These are phyloP conservation scores for Cronartium quercuum DNA, from an alignment of 1,284 basidiomycete species.

Conservation along the genomic window DNA sequence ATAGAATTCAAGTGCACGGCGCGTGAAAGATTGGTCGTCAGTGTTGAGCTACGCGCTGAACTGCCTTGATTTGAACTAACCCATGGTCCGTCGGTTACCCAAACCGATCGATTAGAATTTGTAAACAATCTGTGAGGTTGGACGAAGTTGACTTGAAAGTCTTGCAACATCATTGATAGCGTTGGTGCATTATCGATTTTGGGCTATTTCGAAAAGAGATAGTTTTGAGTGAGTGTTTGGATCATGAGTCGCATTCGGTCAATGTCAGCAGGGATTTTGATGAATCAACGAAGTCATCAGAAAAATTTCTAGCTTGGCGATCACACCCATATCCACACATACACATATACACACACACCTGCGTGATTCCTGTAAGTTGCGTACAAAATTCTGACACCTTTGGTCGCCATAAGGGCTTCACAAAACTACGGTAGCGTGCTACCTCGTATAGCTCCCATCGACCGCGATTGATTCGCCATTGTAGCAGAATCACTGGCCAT, in stretches of 20 bases:
- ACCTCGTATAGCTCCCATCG: constrained; percentile 57
- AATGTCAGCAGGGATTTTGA: neutral
- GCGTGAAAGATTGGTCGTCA: neutral
- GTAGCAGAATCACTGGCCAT: constrained; percentile 34
- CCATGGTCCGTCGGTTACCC: constrained; percentile 55
- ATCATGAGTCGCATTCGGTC: constrained; percentile 23
- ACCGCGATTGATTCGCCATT: constrained; percentile 38
- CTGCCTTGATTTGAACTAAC: constrained; percentile 43
- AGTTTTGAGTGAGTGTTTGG: constrained; percentile 1
- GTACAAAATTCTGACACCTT: constrained; percentile 75
- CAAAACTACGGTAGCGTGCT: constrained; percentile 79
- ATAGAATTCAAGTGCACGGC: constrained; percentile 3
- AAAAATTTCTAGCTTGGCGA: no score
- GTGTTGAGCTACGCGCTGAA: neutral
- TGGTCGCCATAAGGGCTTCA: constrained; percentile 79
- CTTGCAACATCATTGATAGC: constrained; percentile 64
- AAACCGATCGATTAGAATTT: constrained; percentile 49
- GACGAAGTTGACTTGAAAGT: constrained; percentile 63
- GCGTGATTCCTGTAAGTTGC: constrained; percentile 79
- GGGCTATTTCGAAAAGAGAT: constrained; percentile 53
- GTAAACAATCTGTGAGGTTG: constrained; percentile 51
- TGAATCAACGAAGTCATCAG: no score
- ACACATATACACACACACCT: no score
- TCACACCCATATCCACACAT: no score
- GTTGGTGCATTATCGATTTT: constrained; percentile 72